Base-by-base conservation (phyloP, 768 basidiomycete genomes). In the Leucocoprinus leucothites region DNA sequence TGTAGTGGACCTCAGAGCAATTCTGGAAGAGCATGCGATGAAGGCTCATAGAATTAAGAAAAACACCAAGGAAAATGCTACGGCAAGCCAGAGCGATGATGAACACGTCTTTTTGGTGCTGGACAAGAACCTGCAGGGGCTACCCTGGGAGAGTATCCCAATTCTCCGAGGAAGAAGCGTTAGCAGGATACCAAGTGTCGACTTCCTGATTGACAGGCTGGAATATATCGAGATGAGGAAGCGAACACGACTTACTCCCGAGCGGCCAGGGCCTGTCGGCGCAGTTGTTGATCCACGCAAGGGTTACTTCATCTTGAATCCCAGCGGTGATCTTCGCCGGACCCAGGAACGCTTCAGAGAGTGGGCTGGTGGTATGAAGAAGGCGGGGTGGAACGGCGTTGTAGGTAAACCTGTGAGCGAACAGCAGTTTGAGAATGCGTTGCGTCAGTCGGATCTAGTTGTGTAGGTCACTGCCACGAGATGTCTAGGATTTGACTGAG, bases 101-200 rank as follows among this genome's bases (percentile, higher is more conserved):
- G 77, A 84, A 40, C 96, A 98, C 64, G 69, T 86, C 34, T 96
- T 98, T 73, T 74, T 98, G 57, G 81, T 96, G 18, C 77, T 98
- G 47, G 97, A 98, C 69, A 91, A 91, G 70, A 86, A 90, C 56
- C 73, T 95, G 9, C 91, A 94, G 64, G 83, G 85, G 0, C 77
- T 98, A 53, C 95, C 97, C 1, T 98, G 96, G 96, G 97, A 98
- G 70, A 95, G 89, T 22, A 83, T 98, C 13, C 94, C 96, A 0
- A 80, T 87, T 40, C 72, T 98, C 9, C 80, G 91, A 40, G 91
- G 89, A 8, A 78, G 86, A 47, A 91, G 94, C 51, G 81, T 98
- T 65, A 94, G 91, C 65, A 87, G 97, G n/a, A 85, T 98, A 59
- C 97, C 97, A 1, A 91, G 88, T 34, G 66, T 94, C 36, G 82